Evolutionary conservation across 192 early-diverging fungal genomes (phyloP).

Genomic region (Spizellomyces sp.): DNA sequence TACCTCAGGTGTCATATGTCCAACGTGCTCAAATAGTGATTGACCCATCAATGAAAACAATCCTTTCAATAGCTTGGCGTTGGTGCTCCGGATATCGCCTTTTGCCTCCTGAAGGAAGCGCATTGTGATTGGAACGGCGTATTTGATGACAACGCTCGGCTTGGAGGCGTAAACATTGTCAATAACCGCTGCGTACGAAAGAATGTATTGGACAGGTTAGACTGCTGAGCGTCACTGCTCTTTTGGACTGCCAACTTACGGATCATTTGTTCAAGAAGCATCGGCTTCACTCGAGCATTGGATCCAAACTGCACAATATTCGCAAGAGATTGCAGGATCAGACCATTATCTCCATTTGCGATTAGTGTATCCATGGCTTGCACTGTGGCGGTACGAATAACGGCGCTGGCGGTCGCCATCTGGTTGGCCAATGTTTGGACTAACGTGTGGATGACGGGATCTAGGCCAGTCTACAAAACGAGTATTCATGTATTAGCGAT

Average conservation of each 20-base stretch:
- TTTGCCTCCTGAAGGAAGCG: not conserved
- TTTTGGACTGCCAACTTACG: not conserved
- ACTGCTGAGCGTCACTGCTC: not conserved
- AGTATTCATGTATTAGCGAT: no score
- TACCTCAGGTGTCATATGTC: not conserved
- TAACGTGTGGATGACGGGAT: not conserved
- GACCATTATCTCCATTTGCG: not conserved
- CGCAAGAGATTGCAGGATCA: slow-evolving; percentile 5
- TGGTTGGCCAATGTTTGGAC: slow-evolving; percentile 9
- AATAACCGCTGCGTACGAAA: no score
- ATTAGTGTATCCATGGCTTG: slow-evolving; percentile 5
- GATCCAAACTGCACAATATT: slow-evolving; percentile 7
- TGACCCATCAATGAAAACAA: slow-evolving; percentile 5
- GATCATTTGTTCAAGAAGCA: slow-evolving; percentile 8
- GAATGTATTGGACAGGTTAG: not conserved
- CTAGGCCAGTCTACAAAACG: not conserved
- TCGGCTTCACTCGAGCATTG: slow-evolving; percentile 1
- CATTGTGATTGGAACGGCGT: not conserved
- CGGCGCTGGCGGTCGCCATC: not conserved
- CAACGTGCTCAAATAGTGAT: slow-evolving; percentile 4
- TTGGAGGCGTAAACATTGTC: not conserved
- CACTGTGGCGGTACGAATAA: slow-evolving; percentile 3
- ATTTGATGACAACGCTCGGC: slow-evolving; percentile 6
- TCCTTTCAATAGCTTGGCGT: slow-evolving; percentile 2
- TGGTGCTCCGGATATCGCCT: slow-evolving; percentile 2